These are phyloP conservation scores for Phytophthora pini DNA, from an alignment of 352 stramenopile species.

Conservation along the genomic window DNA sequence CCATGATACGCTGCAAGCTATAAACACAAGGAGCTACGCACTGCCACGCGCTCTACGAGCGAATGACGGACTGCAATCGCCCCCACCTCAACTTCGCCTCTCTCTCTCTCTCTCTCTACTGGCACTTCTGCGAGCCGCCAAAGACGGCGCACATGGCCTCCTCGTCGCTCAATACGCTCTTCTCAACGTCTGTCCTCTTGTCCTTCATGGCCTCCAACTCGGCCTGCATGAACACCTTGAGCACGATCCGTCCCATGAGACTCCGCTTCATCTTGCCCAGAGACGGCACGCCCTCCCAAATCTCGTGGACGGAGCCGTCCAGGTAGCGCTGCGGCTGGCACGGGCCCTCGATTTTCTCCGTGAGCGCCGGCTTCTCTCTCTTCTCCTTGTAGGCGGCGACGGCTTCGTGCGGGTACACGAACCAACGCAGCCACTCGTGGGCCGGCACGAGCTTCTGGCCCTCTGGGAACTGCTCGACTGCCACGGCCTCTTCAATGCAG, in stretches of 20 bases:
- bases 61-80: constrained; percentile 5
- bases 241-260: constrained; percentile 26
- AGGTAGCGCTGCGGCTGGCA: constrained; percentile 43
- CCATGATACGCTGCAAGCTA: constrained; percentile 26
- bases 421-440: constrained; percentile 48
- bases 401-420: constrained; percentile 45
- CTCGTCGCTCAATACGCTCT: constrained; percentile 35
- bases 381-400: constrained; percentile 30
- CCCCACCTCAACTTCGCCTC: constrained; percentile 3
- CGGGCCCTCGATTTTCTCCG: constrained; percentile 36
- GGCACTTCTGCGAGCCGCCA: constrained; percentile 30
- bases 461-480: constrained; percentile 10
- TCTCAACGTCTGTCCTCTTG: constrained; percentile 33
- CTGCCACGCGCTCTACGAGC: constrained; percentile 6
- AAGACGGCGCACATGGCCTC: constrained; percentile 41
- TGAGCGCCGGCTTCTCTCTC: constrained; percentile 28
- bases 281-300: constrained; percentile 34
- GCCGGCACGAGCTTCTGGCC: constrained; percentile 26
- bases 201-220: constrained; percentile 42
- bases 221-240: constrained; percentile 41
- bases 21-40: constrained; percentile 25
- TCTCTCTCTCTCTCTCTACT: constrained; percentile 10
- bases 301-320: constrained; percentile 20
- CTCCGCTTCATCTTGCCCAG: constrained; percentile 35
- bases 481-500: constrained; percentile 31